These are phyloP conservation scores for Amylocarpus encephaloides DNA, from an alignment of 2,329 filamentous ascomycete species.

Conservation along the genomic window DNA sequence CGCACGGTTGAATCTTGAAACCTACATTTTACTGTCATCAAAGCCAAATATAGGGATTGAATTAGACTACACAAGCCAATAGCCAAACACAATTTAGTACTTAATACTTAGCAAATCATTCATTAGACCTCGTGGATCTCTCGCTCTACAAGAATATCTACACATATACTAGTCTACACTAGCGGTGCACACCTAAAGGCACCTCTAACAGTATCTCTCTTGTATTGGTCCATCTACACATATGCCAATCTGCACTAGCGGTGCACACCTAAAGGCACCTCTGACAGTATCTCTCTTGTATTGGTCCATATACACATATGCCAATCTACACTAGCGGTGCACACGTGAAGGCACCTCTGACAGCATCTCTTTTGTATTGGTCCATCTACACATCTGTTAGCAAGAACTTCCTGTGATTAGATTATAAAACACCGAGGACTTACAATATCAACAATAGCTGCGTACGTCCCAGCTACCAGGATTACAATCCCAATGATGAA, in stretches of 20 bases:
- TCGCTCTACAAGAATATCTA: no score
- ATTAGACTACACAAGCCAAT: no score
- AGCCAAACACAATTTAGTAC: no score
- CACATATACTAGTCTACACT: background rate
- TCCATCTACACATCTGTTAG: conserved; percentile 8
- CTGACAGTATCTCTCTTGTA: conserved; percentile 12
- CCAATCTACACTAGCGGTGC: conserved; percentile 9
- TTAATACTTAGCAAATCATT: no score
- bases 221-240: conserved; percentile 14
- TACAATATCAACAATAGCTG: conserved; percentile 19
- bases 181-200: conserved; percentile 16
- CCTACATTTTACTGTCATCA: no score
- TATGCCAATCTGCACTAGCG: conserved; percentile 4
- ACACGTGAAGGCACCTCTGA: conserved; percentile 15
- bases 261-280: conserved; percentile 14
- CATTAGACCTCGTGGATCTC: no score
- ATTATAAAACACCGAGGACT: no score
- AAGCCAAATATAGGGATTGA: no score
- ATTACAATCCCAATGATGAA: conserved; percentile 21
- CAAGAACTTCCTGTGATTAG: no score
- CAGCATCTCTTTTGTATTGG: conserved; percentile 11
- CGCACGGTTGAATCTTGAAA: no score
- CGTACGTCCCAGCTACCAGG: conserved; percentile 22
- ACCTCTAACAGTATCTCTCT: conserved; percentile 9
- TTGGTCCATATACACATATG: conserved; percentile 17